These are phyloP conservation scores for Clarireedia homoeocarpa DNA, from an alignment of 2,329 filamentous ascomycete genomes.

Conservation along the genomic window DNA sequence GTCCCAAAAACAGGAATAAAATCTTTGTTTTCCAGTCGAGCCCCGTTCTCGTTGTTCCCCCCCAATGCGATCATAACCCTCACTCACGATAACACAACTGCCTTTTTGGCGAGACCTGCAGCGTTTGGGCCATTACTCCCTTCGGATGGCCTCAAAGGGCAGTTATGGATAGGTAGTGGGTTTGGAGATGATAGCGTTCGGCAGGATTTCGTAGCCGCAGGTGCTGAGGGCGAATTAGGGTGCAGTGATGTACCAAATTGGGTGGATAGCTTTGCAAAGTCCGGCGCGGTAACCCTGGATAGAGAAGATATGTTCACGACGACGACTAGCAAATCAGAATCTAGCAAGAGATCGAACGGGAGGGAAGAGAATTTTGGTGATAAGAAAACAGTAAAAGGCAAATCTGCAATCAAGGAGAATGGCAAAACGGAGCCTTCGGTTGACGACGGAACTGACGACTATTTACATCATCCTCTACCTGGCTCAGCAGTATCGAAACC, in stretches of 20 bases:
- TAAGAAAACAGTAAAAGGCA: conserved; percentile 19
- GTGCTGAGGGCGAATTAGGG: conserved; percentile 75
- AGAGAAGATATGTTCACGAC: conserved; percentile 19
- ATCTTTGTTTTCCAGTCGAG: conserved; percentile 61
- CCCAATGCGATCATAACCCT: conserved; percentile 93
- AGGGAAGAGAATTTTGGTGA: conserved; percentile 19
- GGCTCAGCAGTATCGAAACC: conserved; percentile 32
- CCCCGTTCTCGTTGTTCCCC: conserved; percentile 82
- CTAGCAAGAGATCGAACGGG: conserved; percentile 32
- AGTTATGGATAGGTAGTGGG: conserved; percentile 87
- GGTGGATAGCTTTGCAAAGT: conserved; percentile 52
- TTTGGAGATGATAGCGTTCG: conserved; percentile 73
- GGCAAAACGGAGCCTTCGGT: conserved; percentile 27
- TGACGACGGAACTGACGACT: conserved; percentile 78
- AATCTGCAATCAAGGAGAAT: conserved; percentile 12
- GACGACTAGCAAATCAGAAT: conserved; percentile 35
- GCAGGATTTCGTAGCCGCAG: conserved; percentile 43
- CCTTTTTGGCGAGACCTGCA: conserved; percentile 87
- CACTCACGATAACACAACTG: conserved; percentile 96
- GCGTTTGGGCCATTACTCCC: conserved; percentile 83
- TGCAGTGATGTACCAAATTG: conserved; percentile 93
- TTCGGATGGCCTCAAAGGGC: conserved; percentile 69
- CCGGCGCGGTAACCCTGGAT: conserved; percentile 17
- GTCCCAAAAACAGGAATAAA: conserved; percentile 36
- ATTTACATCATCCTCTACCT: conserved; percentile 53